Evolutionary conservation across 1,139 yeast species (phyloP).

Genomic region (Scheffersomyces cryptocercus): DNA sequence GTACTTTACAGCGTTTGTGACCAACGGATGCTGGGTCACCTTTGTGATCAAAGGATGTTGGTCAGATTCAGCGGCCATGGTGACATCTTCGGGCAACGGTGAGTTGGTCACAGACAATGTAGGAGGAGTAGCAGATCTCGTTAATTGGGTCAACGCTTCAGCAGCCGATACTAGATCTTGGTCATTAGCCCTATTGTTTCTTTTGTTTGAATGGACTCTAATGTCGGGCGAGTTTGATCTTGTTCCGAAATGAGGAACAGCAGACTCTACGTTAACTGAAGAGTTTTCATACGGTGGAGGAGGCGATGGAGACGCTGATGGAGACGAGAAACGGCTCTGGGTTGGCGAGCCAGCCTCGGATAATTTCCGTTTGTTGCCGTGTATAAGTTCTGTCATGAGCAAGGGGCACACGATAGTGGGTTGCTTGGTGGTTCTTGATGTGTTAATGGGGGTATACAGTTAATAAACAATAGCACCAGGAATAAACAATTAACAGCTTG

Average conservation of each 20-base stretch:
- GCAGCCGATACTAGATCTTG: conserved; percentile 42
- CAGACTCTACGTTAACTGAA: neutral
- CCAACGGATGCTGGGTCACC: conserved; percentile 51
- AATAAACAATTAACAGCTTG: too few relatives aligned
- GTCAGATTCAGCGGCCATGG: conserved; percentile 1
- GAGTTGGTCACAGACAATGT: conserved; percentile 1
- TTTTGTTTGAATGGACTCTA: too few relatives aligned
- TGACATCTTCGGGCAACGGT: neutral
- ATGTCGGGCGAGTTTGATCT: neutral
- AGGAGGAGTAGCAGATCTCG: conserved; percentile 17
- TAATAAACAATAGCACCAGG: too few relatives aligned
- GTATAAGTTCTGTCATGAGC: neutral
- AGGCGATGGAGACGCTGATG: conserved; percentile 7
- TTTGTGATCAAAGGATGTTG: conserved; percentile 46
- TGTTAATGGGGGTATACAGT: too few relatives aligned
- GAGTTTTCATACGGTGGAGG: conserved; percentile 5
- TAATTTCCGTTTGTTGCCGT: neutral
- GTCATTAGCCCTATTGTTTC: conserved; percentile 9
- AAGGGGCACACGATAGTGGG: too few relatives aligned
- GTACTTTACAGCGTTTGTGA: conserved; percentile 58
- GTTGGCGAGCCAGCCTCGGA: neutral
- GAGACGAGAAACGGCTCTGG: neutral
- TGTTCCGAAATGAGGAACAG: neutral
- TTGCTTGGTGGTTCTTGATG: too few relatives aligned
- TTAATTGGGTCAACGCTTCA: conserved; percentile 42